phyloP scores from a whole-genome alignment of 257 asterid species.

The Solanum dulcamara region DNA sequence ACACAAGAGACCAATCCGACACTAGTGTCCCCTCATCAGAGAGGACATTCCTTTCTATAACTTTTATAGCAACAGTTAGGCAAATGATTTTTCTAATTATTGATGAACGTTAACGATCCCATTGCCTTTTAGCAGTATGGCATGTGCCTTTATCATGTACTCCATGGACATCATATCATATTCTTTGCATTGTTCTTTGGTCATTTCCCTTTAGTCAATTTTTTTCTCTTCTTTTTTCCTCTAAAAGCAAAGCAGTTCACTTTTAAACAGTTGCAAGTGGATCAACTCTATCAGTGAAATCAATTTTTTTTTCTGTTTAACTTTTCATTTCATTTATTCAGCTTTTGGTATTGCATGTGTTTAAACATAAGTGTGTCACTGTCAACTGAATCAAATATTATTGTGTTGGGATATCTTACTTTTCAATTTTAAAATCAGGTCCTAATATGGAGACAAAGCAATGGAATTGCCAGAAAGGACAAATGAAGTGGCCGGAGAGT shows the following conservation, averaged over 20 bases:
- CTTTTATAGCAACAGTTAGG: neutral
- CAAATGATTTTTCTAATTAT: neutral
- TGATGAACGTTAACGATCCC: neutral
- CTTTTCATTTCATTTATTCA: neutral
- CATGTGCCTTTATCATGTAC: neutral
- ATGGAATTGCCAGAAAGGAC: slow-evolving; percentile 64
- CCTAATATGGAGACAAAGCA: slow-evolving; percentile 61
- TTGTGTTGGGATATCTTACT: neutral
- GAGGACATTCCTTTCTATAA: neutral
- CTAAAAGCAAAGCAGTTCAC: neutral
- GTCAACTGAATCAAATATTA: neutral
- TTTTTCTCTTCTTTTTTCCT: neutral
- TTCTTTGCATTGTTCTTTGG: neutral
- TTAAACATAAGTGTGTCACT: neutral
- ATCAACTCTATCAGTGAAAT: neutral
- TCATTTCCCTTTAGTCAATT: neutral
- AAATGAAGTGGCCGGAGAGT: slow-evolving; percentile 48
- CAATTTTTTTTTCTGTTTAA: neutral
- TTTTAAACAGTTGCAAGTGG: neutral
- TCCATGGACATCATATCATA: neutral
- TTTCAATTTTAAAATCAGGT: slow-evolving; percentile 28
- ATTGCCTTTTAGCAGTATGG: neutral
- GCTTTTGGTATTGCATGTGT: neutral
- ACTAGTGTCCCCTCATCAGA: neutral
- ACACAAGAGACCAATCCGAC: neutral